A percentile compares a stretch with the other conserved stretches of the same genome.
Conservation (phyloP, 768 basidiomycete genomes). For the Lactarius tabidus region DNA sequence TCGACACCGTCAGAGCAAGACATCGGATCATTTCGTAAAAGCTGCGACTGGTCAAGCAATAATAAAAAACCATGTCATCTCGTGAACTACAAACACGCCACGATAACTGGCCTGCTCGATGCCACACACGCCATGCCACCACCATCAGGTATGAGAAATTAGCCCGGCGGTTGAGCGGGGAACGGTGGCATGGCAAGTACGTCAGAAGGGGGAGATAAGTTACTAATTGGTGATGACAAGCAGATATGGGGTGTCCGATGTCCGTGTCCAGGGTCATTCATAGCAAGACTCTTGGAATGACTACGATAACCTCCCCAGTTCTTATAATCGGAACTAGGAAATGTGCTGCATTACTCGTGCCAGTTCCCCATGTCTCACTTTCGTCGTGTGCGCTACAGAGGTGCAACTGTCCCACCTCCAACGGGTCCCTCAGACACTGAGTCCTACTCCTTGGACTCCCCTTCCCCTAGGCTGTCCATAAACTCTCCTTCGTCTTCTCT, state of each 20-base stretch:
- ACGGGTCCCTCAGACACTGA: constrained; percentile 28
- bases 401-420: constrained; percentile 13
- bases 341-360: background rate
- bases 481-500: constrained; percentile 22
- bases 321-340: background rate
- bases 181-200: background rate
- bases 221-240: background rate
- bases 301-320: too few relatives aligned
- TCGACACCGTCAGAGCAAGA: background rate
- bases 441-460: constrained; percentile 20
- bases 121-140: background rate
- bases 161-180: background rate
- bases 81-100: background rate
- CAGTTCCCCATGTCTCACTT: constrained; percentile 23
- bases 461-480: constrained; percentile 12
- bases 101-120: background rate
- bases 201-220: background rate
- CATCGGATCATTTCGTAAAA: background rate
- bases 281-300: background rate
- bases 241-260: background rate
- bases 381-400: constrained; percentile 24
- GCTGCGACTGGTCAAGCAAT: background rate
- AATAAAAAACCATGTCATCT: background rate
- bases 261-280: background rate
- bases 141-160: background rate